phyloP scores from a whole-genome alignment of 257 asterid species.

The Ocimum tenuiflorum region DNA sequence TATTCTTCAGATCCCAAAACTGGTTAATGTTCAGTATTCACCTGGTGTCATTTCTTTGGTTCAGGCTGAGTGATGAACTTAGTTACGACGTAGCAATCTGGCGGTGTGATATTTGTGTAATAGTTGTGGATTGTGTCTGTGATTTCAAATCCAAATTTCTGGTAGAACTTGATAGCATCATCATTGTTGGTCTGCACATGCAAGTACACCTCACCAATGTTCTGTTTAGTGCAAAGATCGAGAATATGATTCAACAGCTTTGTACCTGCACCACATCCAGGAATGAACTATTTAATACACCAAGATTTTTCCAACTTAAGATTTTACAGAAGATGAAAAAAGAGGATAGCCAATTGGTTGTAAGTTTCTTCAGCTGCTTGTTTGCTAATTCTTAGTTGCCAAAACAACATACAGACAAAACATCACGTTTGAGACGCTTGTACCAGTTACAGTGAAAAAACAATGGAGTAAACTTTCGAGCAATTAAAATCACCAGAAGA shows the following conservation, averaged over 20 bases:
- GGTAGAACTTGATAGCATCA: constrained; percentile 84
- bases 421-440: neutral
- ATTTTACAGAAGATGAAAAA: neutral
- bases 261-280: constrained; percentile 47
- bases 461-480: neutral
- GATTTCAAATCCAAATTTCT: constrained; percentile 81
- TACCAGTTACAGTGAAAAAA: neutral
- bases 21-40: constrained; percentile 15
- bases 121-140: constrained; percentile 80
- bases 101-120: constrained; percentile 79
- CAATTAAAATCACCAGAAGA: neutral
- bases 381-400: neutral
- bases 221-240: constrained; percentile 71
- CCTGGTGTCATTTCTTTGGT: constrained; percentile 36
- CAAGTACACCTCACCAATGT: constrained; percentile 73
- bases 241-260: constrained; percentile 74
- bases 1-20: constrained; percentile 26
- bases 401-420: neutral
- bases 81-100: constrained; percentile 78
- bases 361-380: neutral
- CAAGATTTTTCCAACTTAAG: neutral
- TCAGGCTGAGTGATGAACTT: constrained; percentile 46
- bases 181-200: constrained; percentile 94
- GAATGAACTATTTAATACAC: neutral
- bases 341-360: neutral